These are phyloP conservation scores for Brassica cretica DNA, from an alignment of 345 rosid species.

Conservation along the genomic window DNA sequence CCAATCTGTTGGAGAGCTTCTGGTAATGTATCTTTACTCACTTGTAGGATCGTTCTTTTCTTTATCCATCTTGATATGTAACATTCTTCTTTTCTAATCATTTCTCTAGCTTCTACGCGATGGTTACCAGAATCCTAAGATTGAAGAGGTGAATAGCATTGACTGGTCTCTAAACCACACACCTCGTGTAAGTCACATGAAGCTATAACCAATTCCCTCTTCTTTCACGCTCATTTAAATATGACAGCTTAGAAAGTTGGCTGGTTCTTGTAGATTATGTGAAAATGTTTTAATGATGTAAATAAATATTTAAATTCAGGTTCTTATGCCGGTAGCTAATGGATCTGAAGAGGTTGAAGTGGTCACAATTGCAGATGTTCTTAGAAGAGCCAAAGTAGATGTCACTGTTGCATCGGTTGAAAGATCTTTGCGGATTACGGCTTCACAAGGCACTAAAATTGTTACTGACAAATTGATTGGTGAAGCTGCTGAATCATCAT, in stretches of 20 bases:
- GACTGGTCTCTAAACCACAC: conserved; percentile 67
- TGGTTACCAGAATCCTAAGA: conserved; percentile 47
- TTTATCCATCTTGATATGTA: neutral
- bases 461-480: conserved; percentile 73
- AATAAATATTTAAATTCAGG: conserved; percentile 41
- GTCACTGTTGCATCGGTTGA: conserved; percentile 85
- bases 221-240: no score
- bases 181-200: conserved; percentile 61
- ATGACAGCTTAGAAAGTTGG: neutral
- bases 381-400: conserved; percentile 80
- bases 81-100: conserved; percentile 18
- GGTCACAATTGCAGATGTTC: conserved; percentile 66
- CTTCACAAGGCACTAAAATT: conserved; percentile 73
- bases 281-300: conserved; percentile 1
- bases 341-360: conserved; percentile 83
- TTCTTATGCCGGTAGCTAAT: conserved; percentile 82
- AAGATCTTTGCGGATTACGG: conserved; percentile 56
- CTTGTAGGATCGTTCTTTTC: neutral
- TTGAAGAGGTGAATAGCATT: conserved; percentile 69
- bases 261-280: neutral
- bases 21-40: conserved; percentile 48
- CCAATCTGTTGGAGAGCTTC: conserved; percentile 53
- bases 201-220: conserved; percentile 5
- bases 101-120: conserved; percentile 52
- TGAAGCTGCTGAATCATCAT: conserved; percentile 55